phyloP scores from a whole-genome alignment of 2,329 filamentous ascomycete genomes.

The Beauveria sp. region DNA sequence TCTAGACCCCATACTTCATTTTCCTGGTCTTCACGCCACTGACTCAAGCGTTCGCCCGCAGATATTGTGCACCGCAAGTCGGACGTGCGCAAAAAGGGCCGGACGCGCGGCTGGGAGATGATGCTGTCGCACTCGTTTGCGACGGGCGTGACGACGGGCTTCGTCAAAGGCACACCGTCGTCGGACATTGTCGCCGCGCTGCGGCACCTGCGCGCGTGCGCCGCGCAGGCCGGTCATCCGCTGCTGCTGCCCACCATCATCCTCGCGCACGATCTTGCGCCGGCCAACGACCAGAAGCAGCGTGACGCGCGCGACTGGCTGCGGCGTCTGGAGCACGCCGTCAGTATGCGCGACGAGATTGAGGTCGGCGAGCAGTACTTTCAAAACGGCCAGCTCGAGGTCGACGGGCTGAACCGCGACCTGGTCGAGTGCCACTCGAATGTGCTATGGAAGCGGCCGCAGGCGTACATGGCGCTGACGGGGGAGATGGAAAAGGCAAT shows the following conservation, averaged over 20 bases:
- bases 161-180: constrained; percentile 51
- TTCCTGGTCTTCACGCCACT: neutral
- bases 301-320: constrained; percentile 57
- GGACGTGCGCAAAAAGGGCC: constrained; percentile 58
- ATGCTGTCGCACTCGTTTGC: constrained; percentile 52
- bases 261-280: constrained; percentile 49
- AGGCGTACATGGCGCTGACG: constrained; percentile 50
- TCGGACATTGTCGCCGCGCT: constrained; percentile 46
- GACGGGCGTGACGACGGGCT: constrained; percentile 50
- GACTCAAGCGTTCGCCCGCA: constrained; percentile 16
- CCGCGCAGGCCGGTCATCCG: constrained; percentile 45
- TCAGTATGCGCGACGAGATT: constrained; percentile 54
- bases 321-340: constrained; percentile 51
- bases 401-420: constrained; percentile 54
- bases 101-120: constrained; percentile 57
- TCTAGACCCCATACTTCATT: constrained; percentile 1
- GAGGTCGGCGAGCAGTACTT: constrained; percentile 48
- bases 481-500: constrained; percentile 42
- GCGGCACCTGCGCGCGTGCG: constrained; percentile 42
- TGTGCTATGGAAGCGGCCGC: constrained; percentile 55
- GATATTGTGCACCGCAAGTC: constrained; percentile 58
- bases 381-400: constrained; percentile 43
- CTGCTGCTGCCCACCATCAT: constrained; percentile 52
- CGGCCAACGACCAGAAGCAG: constrained; percentile 52
- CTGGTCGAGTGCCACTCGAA: constrained; percentile 57